Base-by-base conservation (phyloP, 371 early-diverging fungal species). In the Capillidium heterosporum region DNA sequence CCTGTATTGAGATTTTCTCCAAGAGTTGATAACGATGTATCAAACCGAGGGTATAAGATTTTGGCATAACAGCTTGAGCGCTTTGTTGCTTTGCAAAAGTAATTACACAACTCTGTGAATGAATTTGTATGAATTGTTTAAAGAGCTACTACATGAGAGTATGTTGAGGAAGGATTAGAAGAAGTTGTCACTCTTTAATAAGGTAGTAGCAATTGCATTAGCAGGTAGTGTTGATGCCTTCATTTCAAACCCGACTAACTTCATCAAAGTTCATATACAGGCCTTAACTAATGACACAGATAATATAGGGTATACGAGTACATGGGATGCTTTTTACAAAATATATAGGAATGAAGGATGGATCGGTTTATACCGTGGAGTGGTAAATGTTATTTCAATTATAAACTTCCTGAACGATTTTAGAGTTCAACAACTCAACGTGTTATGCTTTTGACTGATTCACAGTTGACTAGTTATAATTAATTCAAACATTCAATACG, bases 41-140 rank as follows among this genome's bases (percentile, higher is more conserved):
- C 4, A 27, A 23, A 27, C 11, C 7, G 48, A 48, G n/a, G 48
- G 48, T 21, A 48, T 48, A 11, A 21, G n/a, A 13, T 48, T 28
- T 27, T 19, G 63, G 44, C 74, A 64, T 55, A 59, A 60, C 17
- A 77, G 80, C 21, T 55, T 80, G 11, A 62, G 67, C 3, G 70
- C 80, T 0, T 63, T 69, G 7, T 61, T 80, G 19, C 60, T 77
- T 46, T 53, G 80, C 17, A 74, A 80, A 53, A 66, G 65, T 28
- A 65, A 69, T 11, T 76, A 76, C 62, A 70, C 72, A 3, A 70
- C 48, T 1, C 66, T 74, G n/a, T 67, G 77, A 17, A 59, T 80
- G 41, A 78, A 76, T 3, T 65, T 72, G 23, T 80, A 76, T 58
- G 75, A 76, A 24, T 52, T 64, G 10, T 68, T 73, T 61, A 72